These are phyloP conservation scores for Dorcoceras hygrometricum DNA, from an alignment of 257 asterid genomes.

Conservation along the genomic window DNA sequence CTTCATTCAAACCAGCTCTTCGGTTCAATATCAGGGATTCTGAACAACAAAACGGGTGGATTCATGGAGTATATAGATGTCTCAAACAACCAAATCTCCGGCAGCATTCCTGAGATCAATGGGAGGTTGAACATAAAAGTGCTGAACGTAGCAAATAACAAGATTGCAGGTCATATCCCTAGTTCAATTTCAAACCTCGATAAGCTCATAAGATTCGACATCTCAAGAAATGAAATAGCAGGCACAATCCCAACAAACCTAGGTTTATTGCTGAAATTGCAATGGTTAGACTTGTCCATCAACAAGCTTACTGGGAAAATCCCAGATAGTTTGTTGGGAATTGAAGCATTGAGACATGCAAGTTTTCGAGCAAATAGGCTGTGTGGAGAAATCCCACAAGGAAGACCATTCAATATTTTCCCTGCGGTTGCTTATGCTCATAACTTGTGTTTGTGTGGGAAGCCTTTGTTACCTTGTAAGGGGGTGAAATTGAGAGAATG, in stretches of 20 bases:
- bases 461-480: slow-evolving; percentile 74
- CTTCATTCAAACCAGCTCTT: slow-evolving; percentile 65
- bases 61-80: slow-evolving; percentile 65
- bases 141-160: slow-evolving; percentile 69
- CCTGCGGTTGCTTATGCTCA: slow-evolving; percentile 71
- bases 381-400: slow-evolving; percentile 90
- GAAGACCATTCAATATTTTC: slow-evolving; percentile 64
- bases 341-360: slow-evolving; percentile 54
- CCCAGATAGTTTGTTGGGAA: slow-evolving; percentile 61
- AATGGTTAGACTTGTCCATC: slow-evolving; percentile 76
- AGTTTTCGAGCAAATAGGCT: slow-evolving; percentile 72
- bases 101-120: slow-evolving; percentile 62
- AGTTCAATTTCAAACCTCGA: slow-evolving; percentile 54
- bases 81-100: slow-evolving; percentile 62
- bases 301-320: slow-evolving; percentile 58
- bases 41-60: slow-evolving; percentile 46
- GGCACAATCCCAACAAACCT: slow-evolving; percentile 74
- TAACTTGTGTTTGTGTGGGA: slow-evolving; percentile 81
- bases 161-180: slow-evolving; percentile 69
- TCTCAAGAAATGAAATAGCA: slow-evolving; percentile 64
- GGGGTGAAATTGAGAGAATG: slow-evolving; percentile 32
- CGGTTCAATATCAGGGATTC: slow-evolving; percentile 58
- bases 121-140: slow-evolving; percentile 44
- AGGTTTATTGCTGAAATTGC: slow-evolving; percentile 57
- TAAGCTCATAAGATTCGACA: slow-evolving; percentile 53